Percentiles rank a stretch among this genome's conserved stretches.
Evolutionary conservation across 2,329 filamentous ascomycete genomes (phyloP).

Genomic region (Colletotrichum sp.): DNA sequence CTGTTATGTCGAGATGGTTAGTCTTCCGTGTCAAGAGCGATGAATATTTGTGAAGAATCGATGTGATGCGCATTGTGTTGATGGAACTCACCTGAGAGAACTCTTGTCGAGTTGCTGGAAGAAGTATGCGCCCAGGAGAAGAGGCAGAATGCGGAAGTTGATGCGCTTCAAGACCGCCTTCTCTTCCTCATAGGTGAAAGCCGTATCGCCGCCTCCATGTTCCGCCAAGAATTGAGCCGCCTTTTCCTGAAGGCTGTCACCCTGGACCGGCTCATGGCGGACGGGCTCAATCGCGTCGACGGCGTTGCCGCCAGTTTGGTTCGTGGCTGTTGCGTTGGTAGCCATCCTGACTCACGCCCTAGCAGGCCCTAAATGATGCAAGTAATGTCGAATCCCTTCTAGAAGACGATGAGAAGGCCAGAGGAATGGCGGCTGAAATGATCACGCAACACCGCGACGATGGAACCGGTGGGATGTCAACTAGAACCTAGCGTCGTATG

Average conservation of each 20-base stretch:
- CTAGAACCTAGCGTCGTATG: not conserved
- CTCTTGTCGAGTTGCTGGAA: conserved; percentile 62
- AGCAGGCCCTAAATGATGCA: not conserved
- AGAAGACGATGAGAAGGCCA: not conserved
- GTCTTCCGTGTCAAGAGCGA: conserved; percentile 22
- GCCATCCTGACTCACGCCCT: not conserved
- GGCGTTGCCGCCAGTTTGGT: not conserved
- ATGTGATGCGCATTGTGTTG: accelerated
- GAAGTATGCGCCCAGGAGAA: conserved; percentile 61
- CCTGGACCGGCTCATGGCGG: not conserved
- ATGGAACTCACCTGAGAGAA: conserved; percentile 45
- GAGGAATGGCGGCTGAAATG: not conserved
- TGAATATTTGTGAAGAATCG: conserved; percentile 10
- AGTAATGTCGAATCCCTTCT: not conserved
- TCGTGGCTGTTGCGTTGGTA: not conserved
- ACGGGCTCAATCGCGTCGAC: not conserved
- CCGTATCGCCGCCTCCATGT: conserved; percentile 37
- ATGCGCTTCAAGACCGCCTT: conserved; percentile 50
- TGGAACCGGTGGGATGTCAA: not conserved
- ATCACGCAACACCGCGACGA: not conserved
- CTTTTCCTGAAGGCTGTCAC: conserved; percentile 35
- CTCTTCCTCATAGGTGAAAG: conserved; percentile 56
- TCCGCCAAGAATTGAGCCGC: conserved; percentile 50
- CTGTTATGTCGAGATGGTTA: not conserved
- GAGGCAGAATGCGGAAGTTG: conserved; percentile 53